A percentile compares a stretch with the other conserved stretches of the same genome.
phyloP scores from a whole-genome alignment of 192 early-diverging fungal species.

The Linnemannia hyalina region DNA sequence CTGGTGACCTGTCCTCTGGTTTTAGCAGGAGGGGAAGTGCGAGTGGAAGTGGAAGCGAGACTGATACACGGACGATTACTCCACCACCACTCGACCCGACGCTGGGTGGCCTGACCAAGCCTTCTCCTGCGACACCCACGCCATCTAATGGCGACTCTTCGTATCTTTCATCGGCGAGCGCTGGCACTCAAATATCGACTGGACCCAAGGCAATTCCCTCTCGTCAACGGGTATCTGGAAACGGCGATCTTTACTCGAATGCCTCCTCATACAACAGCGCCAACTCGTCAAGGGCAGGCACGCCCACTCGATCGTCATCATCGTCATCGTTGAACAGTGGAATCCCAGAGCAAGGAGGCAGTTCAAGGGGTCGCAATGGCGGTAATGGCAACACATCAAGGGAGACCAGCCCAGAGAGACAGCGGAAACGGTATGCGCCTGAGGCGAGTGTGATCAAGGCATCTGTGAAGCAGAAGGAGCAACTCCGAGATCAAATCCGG shows the following conservation, averaged over 20 bases:
- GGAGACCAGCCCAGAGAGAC: slow-evolving; percentile 47
- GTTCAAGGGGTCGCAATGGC: too few species aligned
- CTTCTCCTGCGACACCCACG: slow-evolving; percentile 15
- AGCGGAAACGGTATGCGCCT: slow-evolving; percentile 41
- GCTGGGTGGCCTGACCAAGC: neutral
- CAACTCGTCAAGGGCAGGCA: slow-evolving; percentile 25
- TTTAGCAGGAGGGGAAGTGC: slow-evolving; percentile 7
- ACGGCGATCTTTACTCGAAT: slow-evolving; percentile 20
- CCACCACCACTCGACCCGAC: slow-evolving; percentile 23
- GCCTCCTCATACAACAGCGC: slow-evolving; percentile 41
- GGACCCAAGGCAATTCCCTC: slow-evolving; percentile 25
- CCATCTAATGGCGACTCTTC: neutral
- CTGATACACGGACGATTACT: slow-evolving; percentile 28
- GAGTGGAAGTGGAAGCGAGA: slow-evolving; percentile 37
- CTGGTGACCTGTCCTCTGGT: slow-evolving; percentile 3
- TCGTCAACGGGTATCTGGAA: neutral
- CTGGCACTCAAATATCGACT: neutral
- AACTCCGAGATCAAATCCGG: slow-evolving; percentile 49
- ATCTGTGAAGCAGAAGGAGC: slow-evolving; percentile 47
- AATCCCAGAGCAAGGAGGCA: neutral
- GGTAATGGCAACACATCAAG: slow-evolving; percentile 7
- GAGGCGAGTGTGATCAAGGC: slow-evolving; percentile 55
- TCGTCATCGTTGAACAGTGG: slow-evolving; percentile 44
- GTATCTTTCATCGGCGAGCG: neutral
- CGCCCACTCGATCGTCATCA: slow-evolving; percentile 45